A percentile compares a stretch with the other conserved stretches of the same genome.
These are phyloP conservation scores for Nemania sp. DNA, from an alignment of 2,329 filamentous ascomycete species.

Conservation along the genomic window DNA sequence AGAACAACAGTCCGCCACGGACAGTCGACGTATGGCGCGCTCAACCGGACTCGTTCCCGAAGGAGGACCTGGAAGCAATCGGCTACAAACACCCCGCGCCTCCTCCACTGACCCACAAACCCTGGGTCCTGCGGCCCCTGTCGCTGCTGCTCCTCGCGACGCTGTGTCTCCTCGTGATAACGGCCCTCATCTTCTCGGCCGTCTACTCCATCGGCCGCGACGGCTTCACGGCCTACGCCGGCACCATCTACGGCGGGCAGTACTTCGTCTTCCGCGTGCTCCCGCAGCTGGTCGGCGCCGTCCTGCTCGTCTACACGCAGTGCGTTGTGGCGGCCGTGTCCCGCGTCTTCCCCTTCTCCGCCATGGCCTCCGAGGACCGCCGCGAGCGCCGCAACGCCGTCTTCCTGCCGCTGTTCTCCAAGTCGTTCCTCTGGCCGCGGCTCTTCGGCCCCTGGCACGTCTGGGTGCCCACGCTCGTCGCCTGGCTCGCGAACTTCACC, in stretches of 20 bases:
- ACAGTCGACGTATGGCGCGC: constrained; percentile 40
- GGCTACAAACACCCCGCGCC: constrained; percentile 36
- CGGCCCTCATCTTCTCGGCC: constrained; percentile 72
- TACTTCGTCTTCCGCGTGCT: constrained; percentile 90
- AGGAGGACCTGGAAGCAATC: constrained; percentile 44
- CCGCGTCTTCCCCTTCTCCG: constrained; percentile 75
- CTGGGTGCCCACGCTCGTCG: constrained; percentile 66
- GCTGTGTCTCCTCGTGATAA: constrained; percentile 71
- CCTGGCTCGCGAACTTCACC: constrained; percentile 80
- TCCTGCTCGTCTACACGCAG: constrained; percentile 77
- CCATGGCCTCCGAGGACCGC: constrained; percentile 70
- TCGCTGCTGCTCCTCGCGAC: constrained; percentile 65
- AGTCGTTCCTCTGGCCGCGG: constrained; percentile 66
- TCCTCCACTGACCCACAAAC: constrained; percentile 69
- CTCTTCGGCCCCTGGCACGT: constrained; percentile 67
- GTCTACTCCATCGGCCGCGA: constrained; percentile 65
- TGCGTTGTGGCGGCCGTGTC: constrained; percentile 74
- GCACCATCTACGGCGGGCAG: constrained; percentile 67
- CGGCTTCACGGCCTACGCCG: constrained; percentile 70
- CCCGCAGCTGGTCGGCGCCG: constrained; percentile 74
- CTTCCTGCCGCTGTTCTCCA: constrained; percentile 71
- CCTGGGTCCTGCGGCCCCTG: constrained; percentile 69
- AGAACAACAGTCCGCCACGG: constrained; percentile 32
- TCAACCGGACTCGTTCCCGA: constrained; percentile 36
- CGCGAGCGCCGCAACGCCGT: constrained; percentile 66